Evolutionary conservation across 805 yeast species (phyloP), one percentile per base, ranked within the genome.

Genomic region (Pichia heedii): DNA sequence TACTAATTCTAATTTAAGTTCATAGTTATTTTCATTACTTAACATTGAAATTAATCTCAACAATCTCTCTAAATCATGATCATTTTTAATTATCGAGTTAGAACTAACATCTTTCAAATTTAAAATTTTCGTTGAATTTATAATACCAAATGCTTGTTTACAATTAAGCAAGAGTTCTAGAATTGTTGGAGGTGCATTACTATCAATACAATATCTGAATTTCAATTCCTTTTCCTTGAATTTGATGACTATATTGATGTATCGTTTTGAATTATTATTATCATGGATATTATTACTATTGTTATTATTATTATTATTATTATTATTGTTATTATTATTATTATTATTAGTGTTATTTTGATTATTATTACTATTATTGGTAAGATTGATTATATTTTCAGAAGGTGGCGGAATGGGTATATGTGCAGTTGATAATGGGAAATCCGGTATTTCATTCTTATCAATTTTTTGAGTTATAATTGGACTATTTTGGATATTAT

Each of bases 81-180:
- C 78, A 13, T 69, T 66, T 41, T 64, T 67, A 15, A 76, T 47
- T 10, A 67, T 50, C 5, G 51, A 45, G 43, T 56, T 51, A 27
- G 60, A 55, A 29, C 54, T 57, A 22, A 51, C 40, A 52, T 69
- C 58, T 44, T 62, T 54, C 11, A 72, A 56, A 26, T 65, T 61
- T 19, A 72, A 52, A 12, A 64, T 59, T 36, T 62, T 49, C 21
- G 57, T 56, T 19, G 58, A 52, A 42, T 61, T 61, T 15, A 67
- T 62, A 27, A 79, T 73, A n/a, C 74, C 72, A 60, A 89, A 89
- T 21, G 89, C 84, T 40, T 71, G 67, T 43, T 76, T 77, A 15
- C 86, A 87, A 57, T 87, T 88, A 44, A 83, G 84, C 12, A 87
- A 53, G n/a, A 89, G 63, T 61, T 89, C 97, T 24, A 71, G 55